These are phyloP conservation scores for Pseudogymnoascus pannorum DNA, from an alignment of 2,329 filamentous ascomycete species.

Conservation along the genomic window DNA sequence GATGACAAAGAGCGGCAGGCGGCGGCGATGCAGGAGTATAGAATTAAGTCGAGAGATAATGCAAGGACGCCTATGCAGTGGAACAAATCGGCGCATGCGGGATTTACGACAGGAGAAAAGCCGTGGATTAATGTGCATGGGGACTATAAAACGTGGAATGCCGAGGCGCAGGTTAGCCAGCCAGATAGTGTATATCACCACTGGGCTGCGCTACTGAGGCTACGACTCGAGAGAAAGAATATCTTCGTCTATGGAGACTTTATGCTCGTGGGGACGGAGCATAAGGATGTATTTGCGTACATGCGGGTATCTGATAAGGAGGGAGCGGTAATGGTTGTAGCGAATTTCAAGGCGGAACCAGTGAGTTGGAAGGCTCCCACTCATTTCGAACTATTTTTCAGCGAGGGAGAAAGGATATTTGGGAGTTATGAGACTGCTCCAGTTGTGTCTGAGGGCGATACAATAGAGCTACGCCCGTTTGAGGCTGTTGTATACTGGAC, in stretches of 20 bases:
- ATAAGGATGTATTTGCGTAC: slow-evolving; percentile 51
- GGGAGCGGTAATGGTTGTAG: slow-evolving; percentile 13
- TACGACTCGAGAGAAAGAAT: slow-evolving; percentile 54
- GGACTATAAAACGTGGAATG: slow-evolving; percentile 56
- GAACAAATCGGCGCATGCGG: slow-evolving; percentile 51
- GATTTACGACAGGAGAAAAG: slow-evolving; percentile 51
- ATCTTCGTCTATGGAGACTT: slow-evolving; percentile 64
- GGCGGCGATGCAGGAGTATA: slow-evolving; percentile 41
- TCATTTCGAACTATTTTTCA: slow-evolving; percentile 5
- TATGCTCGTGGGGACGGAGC: slow-evolving; percentile 41
- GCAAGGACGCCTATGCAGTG: slow-evolving; percentile 67
- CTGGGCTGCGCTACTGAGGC: slow-evolving; percentile 51
- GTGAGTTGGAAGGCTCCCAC: slow-evolving; percentile 17
- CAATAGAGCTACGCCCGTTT: slow-evolving; percentile 16
- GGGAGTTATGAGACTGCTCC: slow-evolving; percentile 15
- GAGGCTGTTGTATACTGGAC: slow-evolving; percentile 17
- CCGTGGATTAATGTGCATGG: slow-evolving; percentile 69
- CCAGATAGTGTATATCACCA: slow-evolving; percentile 49
- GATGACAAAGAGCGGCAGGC: slow-evolving; percentile 33
- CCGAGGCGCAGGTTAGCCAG: slow-evolving; percentile 43
- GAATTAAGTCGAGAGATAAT: slow-evolving; percentile 59
- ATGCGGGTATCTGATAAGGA: slow-evolving; percentile 30
- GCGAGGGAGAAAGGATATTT: slow-evolving; percentile 12
- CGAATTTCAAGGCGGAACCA: slow-evolving; percentile 17
- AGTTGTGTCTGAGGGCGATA: background rate